Evolutionary conservation across 139 green algal species (phyloP), one percentile per base, ranked within the genome.

Genomic region (Spirogloea muscicola): DNA sequence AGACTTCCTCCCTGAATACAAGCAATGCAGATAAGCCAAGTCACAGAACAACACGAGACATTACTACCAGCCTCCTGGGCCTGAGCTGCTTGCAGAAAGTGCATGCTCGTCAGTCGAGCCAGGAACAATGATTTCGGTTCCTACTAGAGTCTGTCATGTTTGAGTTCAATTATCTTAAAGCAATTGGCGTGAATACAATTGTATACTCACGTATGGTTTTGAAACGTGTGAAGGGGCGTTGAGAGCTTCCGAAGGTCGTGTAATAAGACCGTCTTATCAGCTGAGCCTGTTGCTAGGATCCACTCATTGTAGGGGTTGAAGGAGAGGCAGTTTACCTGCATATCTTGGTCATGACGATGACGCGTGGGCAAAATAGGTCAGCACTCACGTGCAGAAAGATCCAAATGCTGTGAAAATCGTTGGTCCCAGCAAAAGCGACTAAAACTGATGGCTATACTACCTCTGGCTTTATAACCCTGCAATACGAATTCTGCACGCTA

Each of bases 291-390:
- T 33, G 92, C 95, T 7, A 99, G 84, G 5, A 99, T 82, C 78
- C 88, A 93, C 55, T 97, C 92, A 76, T 98, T 97, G 79, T 94
- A 89, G 1, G 94, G 94, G 85, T 98, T 99, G 89, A 99, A 99
- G 1, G 91, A 86, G 42, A 99, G 82, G 84, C 93, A 98, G 86
- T 99, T 99, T 58, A 99, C 72, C 69, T 77, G 69, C n/a, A 29
- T 36, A 34, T 29, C 33, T 13, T n/a, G 57, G 57, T 13, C 21
- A 65, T 31, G 5, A 63, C 21, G 7, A 63, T 39, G 7, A 31
- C 18, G 25, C 29, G 29, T 42, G 55, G 29, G 3, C 55, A 10
- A 64, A 64, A 13, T 13, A 9, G 13, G 10, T 64, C 10, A 13
- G 9, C 55, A 10, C 27, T 64, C 10, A 64, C 55, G 10, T 64